Conservation (phyloP, 2,329 filamentous ascomycete genomes). For the Claviceps africana region DNA sequence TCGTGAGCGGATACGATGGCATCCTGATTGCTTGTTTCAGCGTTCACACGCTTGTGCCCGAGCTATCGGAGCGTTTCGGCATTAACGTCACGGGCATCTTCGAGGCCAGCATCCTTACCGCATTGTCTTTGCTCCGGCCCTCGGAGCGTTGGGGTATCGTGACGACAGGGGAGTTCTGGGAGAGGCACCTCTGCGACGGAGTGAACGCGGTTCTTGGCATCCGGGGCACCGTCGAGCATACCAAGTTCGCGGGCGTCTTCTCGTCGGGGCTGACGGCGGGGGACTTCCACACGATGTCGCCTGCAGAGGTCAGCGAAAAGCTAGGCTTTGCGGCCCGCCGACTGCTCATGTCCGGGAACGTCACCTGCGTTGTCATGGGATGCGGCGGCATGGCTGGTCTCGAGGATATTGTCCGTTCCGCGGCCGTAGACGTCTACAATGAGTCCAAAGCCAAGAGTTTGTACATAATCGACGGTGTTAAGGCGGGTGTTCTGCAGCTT, state of each 20-base stretch:
- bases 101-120: slow-evolving; percentile 60
- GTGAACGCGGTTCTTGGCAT: slow-evolving; percentile 50
- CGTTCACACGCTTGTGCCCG: slow-evolving; percentile 59
- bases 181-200: slow-evolving; percentile 52
- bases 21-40: slow-evolving; percentile 84
- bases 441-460: slow-evolving; percentile 5
- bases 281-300: slow-evolving; percentile 60
- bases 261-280: slow-evolving; percentile 69
- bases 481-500: slow-evolving; percentile 50
- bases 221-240: slow-evolving; percentile 16
- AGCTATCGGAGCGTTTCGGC: slow-evolving; percentile 28
- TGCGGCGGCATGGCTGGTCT: slow-evolving; percentile 87
- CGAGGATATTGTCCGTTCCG: slow-evolving; percentile 58
- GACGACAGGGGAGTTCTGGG: slow-evolving; percentile 77
- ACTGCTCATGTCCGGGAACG: slow-evolving; percentile 41
- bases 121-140: slow-evolving; percentile 34
- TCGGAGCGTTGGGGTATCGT: slow-evolving; percentile 65
- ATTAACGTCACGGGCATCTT: slow-evolving; percentile 54
- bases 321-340: slow-evolving; percentile 57
- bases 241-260: slow-evolving; percentile 62
- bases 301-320: slow-evolving; percentile 47
- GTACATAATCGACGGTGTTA: slow-evolving; percentile 67
- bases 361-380: slow-evolving; percentile 65
- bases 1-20: slow-evolving; percentile 45
- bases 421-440: slow-evolving; percentile 41